These are phyloP conservation scores for Exophiala sp. DNA, from an alignment of 2,329 filamentous ascomycete genomes.

Conservation along the genomic window DNA sequence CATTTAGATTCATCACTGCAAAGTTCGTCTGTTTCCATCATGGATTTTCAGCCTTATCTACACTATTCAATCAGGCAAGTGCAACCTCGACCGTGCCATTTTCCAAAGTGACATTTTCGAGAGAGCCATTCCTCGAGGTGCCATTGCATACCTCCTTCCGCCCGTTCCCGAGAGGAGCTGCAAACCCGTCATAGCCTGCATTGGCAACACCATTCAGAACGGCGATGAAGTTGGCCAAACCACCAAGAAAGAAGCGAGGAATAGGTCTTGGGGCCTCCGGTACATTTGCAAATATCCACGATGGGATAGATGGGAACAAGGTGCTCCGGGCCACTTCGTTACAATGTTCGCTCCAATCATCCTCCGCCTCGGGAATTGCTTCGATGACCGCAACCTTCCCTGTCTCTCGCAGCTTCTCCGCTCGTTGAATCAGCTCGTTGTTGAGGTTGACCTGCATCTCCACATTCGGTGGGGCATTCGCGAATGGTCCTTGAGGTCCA, in stretches of 20 bases:
- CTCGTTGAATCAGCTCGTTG: conserved; percentile 44
- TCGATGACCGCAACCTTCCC: conserved; percentile 48
- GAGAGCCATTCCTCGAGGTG: conserved; percentile 3
- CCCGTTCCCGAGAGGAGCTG: conserved; percentile 14
- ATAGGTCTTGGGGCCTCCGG: conserved; percentile 36
- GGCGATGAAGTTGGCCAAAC: conserved; percentile 9
- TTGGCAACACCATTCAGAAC: conserved; percentile 5
- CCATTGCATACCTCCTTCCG: conserved; percentile 16
- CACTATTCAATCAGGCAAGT: conserved; percentile 5
- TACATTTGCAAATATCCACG: conserved; percentile 51
- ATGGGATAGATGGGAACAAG: conserved; percentile 33
- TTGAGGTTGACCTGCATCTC: conserved; percentile 42
- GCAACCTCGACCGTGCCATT: conserved; percentile 11
- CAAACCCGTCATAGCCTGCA: conserved; percentile 18
- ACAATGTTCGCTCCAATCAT: conserved; percentile 43
- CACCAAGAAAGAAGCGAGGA: conserved; percentile 14
- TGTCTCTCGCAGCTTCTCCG: conserved; percentile 49
- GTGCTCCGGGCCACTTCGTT: conserved; percentile 35
- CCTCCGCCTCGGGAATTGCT: conserved; percentile 43
- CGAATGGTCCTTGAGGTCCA: conserved; percentile 40
- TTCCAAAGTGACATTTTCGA: conserved; percentile 7
- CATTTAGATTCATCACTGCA: neutral
- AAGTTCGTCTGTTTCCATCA: neutral
- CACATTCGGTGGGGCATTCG: conserved; percentile 37
- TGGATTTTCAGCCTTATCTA: conserved; percentile 1